Conservation (phyloP, 148 eudicot genomes). For the Hydrangea macrophylla region DNA sequence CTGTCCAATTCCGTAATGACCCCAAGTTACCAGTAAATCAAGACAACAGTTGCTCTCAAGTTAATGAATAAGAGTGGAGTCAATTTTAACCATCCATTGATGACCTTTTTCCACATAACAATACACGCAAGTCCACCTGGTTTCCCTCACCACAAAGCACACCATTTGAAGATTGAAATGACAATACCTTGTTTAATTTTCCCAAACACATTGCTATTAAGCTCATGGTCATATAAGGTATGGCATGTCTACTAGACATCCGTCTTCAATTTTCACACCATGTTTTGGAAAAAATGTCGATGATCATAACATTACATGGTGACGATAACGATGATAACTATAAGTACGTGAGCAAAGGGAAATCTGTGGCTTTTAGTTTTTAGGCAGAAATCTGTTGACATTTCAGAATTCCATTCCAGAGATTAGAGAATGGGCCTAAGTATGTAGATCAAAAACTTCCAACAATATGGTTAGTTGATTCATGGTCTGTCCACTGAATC, state of each 20-base stretch:
- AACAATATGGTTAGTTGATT: too few species aligned
- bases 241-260: neutral
- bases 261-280: neutral
- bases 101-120: too few species aligned
- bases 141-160: neutral
- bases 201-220: neutral
- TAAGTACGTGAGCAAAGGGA: neutral
- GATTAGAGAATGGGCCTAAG: neutral
- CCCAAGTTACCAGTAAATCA: too few species aligned
- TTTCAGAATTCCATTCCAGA: neutral
- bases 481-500: too few species aligned
- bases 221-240: neutral
- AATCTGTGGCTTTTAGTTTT: neutral
- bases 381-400: neutral
- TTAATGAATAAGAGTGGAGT: too few species aligned
- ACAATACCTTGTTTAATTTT: too few species aligned
- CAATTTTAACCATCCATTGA: too few species aligned
- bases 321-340: neutral
- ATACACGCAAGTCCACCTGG: neutral
- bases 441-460: neutral
- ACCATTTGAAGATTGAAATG: neutral
- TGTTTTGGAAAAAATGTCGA: neutral
- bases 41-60: too few species aligned
- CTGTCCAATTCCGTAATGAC: too few species aligned
- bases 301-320: too few species aligned